A percentile compares a stretch with the other conserved stretches of the same genome.
These are phyloP conservation scores for Trichosporon sp. DNA, from an alignment of 1,284 basidiomycete species.

Conservation along the genomic window DNA sequence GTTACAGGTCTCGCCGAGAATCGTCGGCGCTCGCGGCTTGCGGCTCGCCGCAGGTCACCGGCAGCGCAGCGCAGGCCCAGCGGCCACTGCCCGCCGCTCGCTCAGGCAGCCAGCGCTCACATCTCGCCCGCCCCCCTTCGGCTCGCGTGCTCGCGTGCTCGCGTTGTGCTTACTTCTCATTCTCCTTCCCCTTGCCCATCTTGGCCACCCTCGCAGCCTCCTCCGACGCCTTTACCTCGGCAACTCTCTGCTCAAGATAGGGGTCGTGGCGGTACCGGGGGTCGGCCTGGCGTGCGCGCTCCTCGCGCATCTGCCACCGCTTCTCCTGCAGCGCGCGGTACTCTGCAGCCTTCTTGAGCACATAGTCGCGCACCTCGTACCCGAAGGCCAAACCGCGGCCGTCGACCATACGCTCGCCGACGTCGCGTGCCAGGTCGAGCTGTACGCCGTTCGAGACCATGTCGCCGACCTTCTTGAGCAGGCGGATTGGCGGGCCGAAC, in stretches of 20 bases:
- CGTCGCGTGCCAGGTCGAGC: not conserved
- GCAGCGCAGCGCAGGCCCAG: too few species aligned
- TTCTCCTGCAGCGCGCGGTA: not conserved
- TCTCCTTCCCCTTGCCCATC: not conserved
- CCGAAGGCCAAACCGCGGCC: not conserved
- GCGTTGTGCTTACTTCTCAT: not conserved
- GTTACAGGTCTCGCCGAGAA: too few species aligned
- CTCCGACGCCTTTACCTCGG: not conserved
- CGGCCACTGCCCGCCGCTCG: too few species aligned
- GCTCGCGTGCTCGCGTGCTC: not conserved
- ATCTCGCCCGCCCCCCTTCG: too few species aligned
- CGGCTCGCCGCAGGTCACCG: too few species aligned
- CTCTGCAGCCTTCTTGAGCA: not conserved
- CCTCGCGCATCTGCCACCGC: not conserved
- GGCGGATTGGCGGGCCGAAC: slow-evolving; percentile 24
- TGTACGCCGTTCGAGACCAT: slow-evolving; percentile 37
- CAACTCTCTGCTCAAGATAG: not conserved
- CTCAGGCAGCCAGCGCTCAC: too few species aligned
- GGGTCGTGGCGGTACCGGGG: not conserved
- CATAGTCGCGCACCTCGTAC: not conserved
- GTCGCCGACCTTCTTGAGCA: slow-evolving; percentile 25
- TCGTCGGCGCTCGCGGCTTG: too few species aligned
- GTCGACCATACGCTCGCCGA: not conserved
- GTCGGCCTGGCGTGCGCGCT: not conserved
- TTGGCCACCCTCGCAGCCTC: not conserved